These are phyloP conservation scores for Lojkania enalia DNA, from an alignment of 2,329 filamentous ascomycete genomes.

Conservation along the genomic window DNA sequence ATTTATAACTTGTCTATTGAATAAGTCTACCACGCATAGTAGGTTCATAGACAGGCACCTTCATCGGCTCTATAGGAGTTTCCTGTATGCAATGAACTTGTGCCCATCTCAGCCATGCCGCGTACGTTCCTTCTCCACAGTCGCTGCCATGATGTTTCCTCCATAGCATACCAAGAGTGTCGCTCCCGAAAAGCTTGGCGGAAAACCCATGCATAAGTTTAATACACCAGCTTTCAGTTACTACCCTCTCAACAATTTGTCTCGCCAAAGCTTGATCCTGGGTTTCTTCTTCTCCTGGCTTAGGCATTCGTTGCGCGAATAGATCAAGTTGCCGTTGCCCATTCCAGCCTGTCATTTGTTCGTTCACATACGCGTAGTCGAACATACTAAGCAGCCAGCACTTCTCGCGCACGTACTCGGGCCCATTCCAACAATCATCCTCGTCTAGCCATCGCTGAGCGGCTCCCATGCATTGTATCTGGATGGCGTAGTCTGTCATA, in stretches of 20 bases:
- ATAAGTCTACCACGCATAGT: slow-evolving; percentile 16
- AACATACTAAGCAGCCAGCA: slow-evolving; percentile 30
- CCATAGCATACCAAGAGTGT: slow-evolving; percentile 60
- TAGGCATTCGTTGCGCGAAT: slow-evolving; percentile 51
- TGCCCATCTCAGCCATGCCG: slow-evolving; percentile 58
- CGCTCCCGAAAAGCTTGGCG: slow-evolving; percentile 49
- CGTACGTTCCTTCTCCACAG: slow-evolving; percentile 56
- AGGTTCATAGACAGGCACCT: slow-evolving; percentile 18
- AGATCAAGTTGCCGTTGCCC: slow-evolving; percentile 55
- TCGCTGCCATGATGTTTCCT: slow-evolving; percentile 55
- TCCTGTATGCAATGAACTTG: slow-evolving; percentile 54
- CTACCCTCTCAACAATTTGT: slow-evolving; percentile 56
- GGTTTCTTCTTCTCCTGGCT: slow-evolving; percentile 46
- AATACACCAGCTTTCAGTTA: slow-evolving; percentile 57
- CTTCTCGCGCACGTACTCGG: slow-evolving; percentile 51
- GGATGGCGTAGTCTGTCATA: slow-evolving; percentile 61
- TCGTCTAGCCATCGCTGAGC: slow-evolving; percentile 58
- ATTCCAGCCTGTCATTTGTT: slow-evolving; percentile 57
- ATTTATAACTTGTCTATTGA: not conserved
- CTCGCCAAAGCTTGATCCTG: slow-evolving; percentile 54
- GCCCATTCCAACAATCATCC: slow-evolving; percentile 58
- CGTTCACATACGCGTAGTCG: slow-evolving; percentile 33
- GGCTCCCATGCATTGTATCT: slow-evolving; percentile 57
- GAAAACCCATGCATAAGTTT: slow-evolving; percentile 61
- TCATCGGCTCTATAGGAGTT: slow-evolving; percentile 11